A percentile compares a stretch with the other conserved stretches of the same genome.
phyloP scores from a whole-genome alignment of 129 eudicot genomes.

The Flaveria bidentis region DNA sequence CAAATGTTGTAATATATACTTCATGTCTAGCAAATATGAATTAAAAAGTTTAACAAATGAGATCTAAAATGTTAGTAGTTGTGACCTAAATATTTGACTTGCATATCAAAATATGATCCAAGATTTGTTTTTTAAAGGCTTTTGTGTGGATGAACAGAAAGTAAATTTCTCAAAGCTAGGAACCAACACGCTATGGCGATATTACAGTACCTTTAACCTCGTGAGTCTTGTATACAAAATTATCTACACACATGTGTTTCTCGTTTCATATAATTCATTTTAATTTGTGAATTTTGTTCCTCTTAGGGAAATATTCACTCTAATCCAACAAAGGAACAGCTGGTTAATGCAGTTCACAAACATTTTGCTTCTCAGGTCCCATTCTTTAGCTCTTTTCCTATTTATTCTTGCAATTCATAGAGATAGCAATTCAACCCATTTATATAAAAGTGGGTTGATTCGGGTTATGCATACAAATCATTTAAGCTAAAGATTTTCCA shows the following conservation, averaged over 20 bases:
- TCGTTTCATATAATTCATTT: background rate
- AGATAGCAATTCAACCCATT: background rate
- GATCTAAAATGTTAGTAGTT: background rate
- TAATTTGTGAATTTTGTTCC: background rate
- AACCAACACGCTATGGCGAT: slow-evolving; percentile 80
- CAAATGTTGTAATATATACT: background rate
- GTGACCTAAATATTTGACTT: slow-evolving; percentile 1
- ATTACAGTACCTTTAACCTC: slow-evolving; percentile 71
- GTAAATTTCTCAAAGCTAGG: slow-evolving; percentile 85
- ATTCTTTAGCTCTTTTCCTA: background rate
- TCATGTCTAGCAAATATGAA: background rate
- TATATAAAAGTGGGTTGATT: background rate
- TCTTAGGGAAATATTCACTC: slow-evolving; percentile 56
- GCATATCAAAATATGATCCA: background rate
- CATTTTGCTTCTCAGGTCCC: slow-evolving; percentile 92
- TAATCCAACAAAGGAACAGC: slow-evolving; percentile 75
- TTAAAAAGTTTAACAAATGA: background rate
- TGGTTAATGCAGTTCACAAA: slow-evolving; percentile 65
- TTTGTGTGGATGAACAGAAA: slow-evolving; percentile 44
- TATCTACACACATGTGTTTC: background rate
- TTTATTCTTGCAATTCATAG: background rate
- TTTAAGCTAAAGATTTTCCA: background rate
- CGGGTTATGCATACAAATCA: background rate
- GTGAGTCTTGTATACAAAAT: slow-evolving; percentile 41
- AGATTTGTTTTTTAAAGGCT: background rate